These are phyloP conservation scores for Nyctanthes arbortristis DNA, from an alignment of 257 asterid genomes.

Conservation along the genomic window DNA sequence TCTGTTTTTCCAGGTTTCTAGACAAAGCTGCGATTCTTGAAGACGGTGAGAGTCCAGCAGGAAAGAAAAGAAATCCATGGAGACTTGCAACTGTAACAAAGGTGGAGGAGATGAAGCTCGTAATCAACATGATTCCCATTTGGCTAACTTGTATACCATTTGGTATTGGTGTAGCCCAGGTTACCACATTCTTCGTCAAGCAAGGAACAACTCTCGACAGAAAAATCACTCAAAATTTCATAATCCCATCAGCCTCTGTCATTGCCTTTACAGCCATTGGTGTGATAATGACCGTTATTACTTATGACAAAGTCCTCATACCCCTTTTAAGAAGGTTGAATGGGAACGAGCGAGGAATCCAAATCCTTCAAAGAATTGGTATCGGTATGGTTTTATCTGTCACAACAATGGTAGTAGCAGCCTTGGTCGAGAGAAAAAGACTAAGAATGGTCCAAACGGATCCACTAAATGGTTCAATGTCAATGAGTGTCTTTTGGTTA, in stretches of 20 bases:
- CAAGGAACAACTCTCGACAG: constrained; percentile 57
- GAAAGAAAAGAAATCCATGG: constrained; percentile 53
- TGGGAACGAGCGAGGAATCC: constrained; percentile 63
- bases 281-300: constrained; percentile 53
- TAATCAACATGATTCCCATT: constrained; percentile 65
- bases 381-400: constrained; percentile 63
- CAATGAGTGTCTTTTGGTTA: constrained; percentile 86
- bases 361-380: constrained; percentile 69
- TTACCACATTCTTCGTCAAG: constrained; percentile 71
- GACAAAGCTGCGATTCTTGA: constrained; percentile 82
- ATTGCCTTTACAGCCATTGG: constrained; percentile 67
- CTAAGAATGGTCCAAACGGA: constrained; percentile 30
- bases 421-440: constrained; percentile 60
- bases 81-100: constrained; percentile 51
- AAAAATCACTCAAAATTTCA: constrained; percentile 33
- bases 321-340: constrained; percentile 54
- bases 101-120: constrained; percentile 67
- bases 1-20: constrained; percentile 50
- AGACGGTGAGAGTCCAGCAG: constrained; percentile 26
- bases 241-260: constrained; percentile 68
- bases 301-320: constrained; percentile 65
- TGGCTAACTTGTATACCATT: constrained; percentile 70
- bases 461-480: constrained; percentile 29
- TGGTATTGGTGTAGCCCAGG: constrained; percentile 65
- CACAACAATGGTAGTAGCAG: constrained; percentile 54